Evolutionary conservation across 2,329 filamentous ascomycete species (phyloP).

Genomic region (Geosmithia morbida): DNA sequence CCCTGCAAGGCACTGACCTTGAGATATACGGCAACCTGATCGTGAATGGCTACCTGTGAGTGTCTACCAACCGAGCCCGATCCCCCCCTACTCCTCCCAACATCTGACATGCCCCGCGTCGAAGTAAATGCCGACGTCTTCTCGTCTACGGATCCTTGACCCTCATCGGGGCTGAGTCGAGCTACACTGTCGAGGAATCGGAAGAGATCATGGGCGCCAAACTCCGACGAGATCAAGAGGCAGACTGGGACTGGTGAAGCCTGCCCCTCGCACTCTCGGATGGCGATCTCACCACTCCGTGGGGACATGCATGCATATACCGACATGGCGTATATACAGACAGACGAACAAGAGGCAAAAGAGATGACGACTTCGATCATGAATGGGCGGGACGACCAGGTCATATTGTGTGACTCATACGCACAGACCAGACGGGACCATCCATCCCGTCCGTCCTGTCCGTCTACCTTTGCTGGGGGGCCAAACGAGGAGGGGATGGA

Average conservation of each 20-base stretch:
- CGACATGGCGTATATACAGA: not conserved
- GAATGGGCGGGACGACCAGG: no score
- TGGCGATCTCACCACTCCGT: no score
- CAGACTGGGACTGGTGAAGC: constrained; percentile 21
- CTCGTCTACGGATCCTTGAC: constrained; percentile 30
- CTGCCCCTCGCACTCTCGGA: no score
- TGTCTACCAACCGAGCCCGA: constrained; percentile 2
- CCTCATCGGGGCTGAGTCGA: constrained; percentile 27
- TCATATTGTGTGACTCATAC: no score
- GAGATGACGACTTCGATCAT: no score
- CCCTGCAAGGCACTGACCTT: constrained; percentile 24
- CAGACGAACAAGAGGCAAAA: no score
- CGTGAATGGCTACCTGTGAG: constrained; percentile 28
- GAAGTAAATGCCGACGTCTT: constrained; percentile 24
- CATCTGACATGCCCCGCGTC: no score
- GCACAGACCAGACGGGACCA: no score
- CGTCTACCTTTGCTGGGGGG: no score
- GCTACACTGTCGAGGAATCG: constrained; percentile 24
- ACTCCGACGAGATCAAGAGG: constrained; percentile 23
- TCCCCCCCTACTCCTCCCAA: constrained; percentile 1
- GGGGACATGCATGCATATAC: not conserved
- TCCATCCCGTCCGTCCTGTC: no score
- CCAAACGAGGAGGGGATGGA: no score
- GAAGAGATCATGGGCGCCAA: constrained; percentile 28
- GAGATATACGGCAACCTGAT: constrained; percentile 32